These are phyloP conservation scores for Boeremia exigua DNA, from an alignment of 2,329 filamentous ascomycete species.

Conservation along the genomic window DNA sequence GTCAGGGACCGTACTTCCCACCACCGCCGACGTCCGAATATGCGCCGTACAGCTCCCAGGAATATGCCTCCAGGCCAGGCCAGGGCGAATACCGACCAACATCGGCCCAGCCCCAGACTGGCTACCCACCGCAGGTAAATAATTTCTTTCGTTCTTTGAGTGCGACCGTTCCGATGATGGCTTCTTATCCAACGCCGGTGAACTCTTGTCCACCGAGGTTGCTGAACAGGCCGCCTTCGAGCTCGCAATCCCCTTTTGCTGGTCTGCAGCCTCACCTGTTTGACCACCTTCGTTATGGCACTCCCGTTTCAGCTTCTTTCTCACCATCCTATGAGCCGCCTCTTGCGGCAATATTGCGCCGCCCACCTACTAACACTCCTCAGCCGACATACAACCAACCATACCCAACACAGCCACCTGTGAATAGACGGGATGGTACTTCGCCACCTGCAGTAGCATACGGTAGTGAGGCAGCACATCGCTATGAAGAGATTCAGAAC, in stretches of 20 bases:
- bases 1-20: conserved; percentile 37
- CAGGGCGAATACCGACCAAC: conserved; percentile 31
- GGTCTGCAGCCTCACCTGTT: conserved; percentile 24
- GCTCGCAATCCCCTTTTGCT: conserved; percentile 21
- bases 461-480: conserved; percentile 13
- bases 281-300: conserved; percentile 32
- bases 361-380: conserved; percentile 41
- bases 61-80: conserved; percentile 34
- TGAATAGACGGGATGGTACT: conserved; percentile 4
- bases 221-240: conserved; percentile 30
- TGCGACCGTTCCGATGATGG: conserved; percentile 32
- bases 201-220: conserved; percentile 30
- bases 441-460: conserved; percentile 15
- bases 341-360: conserved; percentile 41
- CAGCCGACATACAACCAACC: conserved; percentile 31
- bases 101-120: conserved; percentile 35
- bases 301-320: conserved; percentile 40
- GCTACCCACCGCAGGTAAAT: conserved; percentile 48
- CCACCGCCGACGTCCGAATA: conserved; percentile 44
- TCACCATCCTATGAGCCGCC: conserved; percentile 46
- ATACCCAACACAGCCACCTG: conserved; percentile 7
- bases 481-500: conserved; percentile 13
- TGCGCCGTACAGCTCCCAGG: conserved; percentile 45
- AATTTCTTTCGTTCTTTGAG: conserved; percentile 38
- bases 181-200: conserved; percentile 28